Evolutionary conservation across 495 filamentous ascomycete species (phyloP), one percentile per base, ranked within the genome.

Genomic region (Penicillium coprophilum): DNA sequence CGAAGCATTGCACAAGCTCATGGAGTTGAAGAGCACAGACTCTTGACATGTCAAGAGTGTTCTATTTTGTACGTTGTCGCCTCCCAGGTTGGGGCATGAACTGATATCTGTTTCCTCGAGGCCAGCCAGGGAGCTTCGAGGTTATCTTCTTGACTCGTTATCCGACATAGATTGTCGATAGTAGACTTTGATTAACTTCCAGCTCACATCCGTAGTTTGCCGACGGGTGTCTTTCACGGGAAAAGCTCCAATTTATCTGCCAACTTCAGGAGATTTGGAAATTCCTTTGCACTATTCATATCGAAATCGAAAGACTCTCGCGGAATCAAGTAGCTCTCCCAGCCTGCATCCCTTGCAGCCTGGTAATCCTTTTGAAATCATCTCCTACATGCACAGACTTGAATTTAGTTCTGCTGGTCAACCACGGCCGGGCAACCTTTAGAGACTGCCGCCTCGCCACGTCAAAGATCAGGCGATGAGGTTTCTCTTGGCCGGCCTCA

Each of bases 401-500:
- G 73, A 80, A 85, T 30, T 32, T 40, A 8, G 6, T 69, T 56
- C 12, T 41, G 39, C 4, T 40, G 24, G 23, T 38, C 46, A 41
- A 53, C 46, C 23, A 12, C 7, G 36, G 20, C 13, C 12, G 30
- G 0, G 54, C 52, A 24, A 74, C 28, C 27, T 48, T 46, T n/a
- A 36, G 47, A 28, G 79, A 77, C 58, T 78, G 69, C 1, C 70
- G 63, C 55, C 71, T 75, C 1, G 86, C 87, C 12, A 85, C 80
- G 28, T 83, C 71, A 56, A 88, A 94, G 31, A 92, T 88, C 15
- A 70, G 21, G 6, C 53, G 62, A 60, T 82, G 71, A 2, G 90
- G 90, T 69, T 94, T 94, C 61, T 82, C 81, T 27, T 66, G 69
- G 0, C 87, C 90, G 15, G 85, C 84, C 58, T 92, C 88, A 60